A percentile compares a stretch with the other conserved stretches of the same genome.
Conservation (phyloP, 192 early-diverging fungal genomes). For the Allomyces macrogynus region DNA sequence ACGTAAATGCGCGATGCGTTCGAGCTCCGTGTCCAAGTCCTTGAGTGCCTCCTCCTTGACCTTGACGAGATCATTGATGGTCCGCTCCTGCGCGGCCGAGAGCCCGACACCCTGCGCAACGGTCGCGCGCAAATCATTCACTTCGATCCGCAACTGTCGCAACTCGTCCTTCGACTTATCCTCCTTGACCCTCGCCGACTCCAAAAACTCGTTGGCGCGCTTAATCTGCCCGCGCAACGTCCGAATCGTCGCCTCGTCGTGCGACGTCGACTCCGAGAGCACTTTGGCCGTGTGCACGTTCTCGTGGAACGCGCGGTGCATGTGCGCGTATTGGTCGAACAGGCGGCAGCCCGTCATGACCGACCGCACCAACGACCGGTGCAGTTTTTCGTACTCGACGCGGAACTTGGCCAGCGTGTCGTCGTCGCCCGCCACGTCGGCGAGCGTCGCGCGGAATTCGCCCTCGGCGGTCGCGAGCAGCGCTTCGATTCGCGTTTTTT, state of each 20-base stretch:
- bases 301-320: conserved; percentile 15
- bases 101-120: conserved; percentile 39
- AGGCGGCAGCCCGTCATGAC: conserved; percentile 15
- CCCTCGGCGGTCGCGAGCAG: neutral
- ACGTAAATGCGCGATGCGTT: conserved; percentile 28
- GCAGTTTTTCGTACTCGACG: conserved; percentile 30
- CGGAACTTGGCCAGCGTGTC: conserved; percentile 13
- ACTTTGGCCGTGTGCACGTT: conserved; percentile 14
- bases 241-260: conserved; percentile 22
- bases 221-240: conserved; percentile 22
- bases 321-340: conserved; percentile 12
- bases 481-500: neutral
- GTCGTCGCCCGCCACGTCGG: conserved; percentile 1
- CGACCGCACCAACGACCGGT: conserved; percentile 17
- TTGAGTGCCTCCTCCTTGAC: conserved; percentile 28
- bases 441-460: neutral
- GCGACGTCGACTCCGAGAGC: conserved; percentile 8
- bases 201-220: conserved; percentile 21
- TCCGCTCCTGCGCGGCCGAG: conserved; percentile 26
- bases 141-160: conserved; percentile 23
- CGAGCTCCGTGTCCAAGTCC: conserved; percentile 36
- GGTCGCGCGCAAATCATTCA: conserved; percentile 21
- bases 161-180: conserved; percentile 29
- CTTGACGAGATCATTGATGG: conserved; percentile 26
- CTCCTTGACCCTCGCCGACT: conserved; percentile 19